phyloP scores from a whole-genome alignment of 805 yeast genomes.

The Kurtzmaniella fragi region DNA sequence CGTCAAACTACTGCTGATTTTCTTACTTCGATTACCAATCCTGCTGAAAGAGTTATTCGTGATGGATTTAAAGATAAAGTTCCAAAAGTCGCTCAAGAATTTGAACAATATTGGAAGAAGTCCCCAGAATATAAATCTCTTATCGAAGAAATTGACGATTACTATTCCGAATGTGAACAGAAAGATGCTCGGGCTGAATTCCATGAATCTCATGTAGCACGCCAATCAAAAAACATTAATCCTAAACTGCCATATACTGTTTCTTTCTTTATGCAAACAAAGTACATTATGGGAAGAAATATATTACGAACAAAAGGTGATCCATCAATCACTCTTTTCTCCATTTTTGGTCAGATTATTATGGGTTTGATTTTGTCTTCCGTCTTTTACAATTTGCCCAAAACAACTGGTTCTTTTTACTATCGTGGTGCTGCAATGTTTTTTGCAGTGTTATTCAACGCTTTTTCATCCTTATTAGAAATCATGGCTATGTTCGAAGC shows the following conservation, averaged over 20 bases:
- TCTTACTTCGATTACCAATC: conserved; percentile 64
- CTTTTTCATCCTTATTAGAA: conserved; percentile 57
- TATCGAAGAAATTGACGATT: conserved; percentile 36
- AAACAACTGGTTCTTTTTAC: conserved; percentile 50
- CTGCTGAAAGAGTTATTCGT: conserved; percentile 47
- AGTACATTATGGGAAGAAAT: conserved; percentile 50
- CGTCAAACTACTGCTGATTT: conserved; percentile 69
- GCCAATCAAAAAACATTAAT: conserved; percentile 35
- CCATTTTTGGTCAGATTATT: conserved; percentile 47
- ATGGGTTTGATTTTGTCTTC: conserved; percentile 61
- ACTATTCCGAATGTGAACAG: conserved; percentile 24
- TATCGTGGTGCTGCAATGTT: conserved; percentile 62
- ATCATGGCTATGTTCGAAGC: conserved; percentile 53
- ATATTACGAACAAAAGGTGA: conserved; percentile 52
- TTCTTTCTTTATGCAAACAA: conserved; percentile 45
- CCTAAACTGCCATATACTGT: conserved; percentile 33
- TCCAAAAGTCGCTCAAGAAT: conserved; percentile 53
- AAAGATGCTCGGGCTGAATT: conserved; percentile 14
- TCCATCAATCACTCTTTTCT: conserved; percentile 47
- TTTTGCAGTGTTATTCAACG: conserved; percentile 56
- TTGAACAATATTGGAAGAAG: conserved; percentile 54
- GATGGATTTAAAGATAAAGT: conserved; percentile 48
- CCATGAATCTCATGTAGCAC: conserved; percentile 25
- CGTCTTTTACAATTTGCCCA: conserved; percentile 47
- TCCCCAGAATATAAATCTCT: conserved; percentile 47